phyloP scores from a whole-genome alignment of 1,284 basidiomycete genomes.

The Lignosus rhinocerotis region DNA sequence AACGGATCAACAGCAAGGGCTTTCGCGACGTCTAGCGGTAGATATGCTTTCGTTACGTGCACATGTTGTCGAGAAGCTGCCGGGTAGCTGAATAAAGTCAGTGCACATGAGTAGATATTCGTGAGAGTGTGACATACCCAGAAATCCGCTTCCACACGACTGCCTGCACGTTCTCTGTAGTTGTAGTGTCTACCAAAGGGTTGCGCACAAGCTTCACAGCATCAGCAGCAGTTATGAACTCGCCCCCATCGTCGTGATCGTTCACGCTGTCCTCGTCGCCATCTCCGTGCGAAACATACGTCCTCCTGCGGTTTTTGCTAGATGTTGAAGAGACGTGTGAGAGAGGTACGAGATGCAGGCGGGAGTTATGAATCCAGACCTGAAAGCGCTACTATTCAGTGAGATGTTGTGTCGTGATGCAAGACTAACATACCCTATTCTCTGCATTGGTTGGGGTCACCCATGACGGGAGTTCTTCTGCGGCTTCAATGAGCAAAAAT shows the following conservation, averaged over 20 bases:
- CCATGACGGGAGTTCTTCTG: constrained; percentile 88
- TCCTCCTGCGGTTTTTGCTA: constrained; percentile 51
- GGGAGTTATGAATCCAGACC: constrained; percentile 89
- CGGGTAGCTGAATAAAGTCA: constrained; percentile 62
- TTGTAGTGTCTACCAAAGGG: constrained; percentile 50
- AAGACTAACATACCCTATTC: constrained; percentile 75
- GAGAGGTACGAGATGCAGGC: constrained; percentile 85
- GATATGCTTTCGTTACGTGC: constrained; percentile 78
- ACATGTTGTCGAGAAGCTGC: constrained; percentile 66
- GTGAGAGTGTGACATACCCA: constrained; percentile 43
- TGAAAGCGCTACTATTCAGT: constrained; percentile 32
- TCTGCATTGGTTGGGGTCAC: constrained; percentile 87
- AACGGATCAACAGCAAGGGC: constrained; percentile 66
- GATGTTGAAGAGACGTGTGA: constrained; percentile 66
- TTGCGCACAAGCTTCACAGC: constrained; percentile 70
- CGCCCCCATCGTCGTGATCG: constrained; percentile 47
- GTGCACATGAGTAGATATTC: background rate
- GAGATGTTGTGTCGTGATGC: background rate
- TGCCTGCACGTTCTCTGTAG: constrained; percentile 58
- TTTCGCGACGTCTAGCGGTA: constrained; percentile 79
- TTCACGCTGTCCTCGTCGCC: constrained; percentile 49
- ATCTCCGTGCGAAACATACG: constrained; percentile 40
- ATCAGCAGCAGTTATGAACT: constrained; percentile 60
- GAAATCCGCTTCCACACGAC: constrained; percentile 69
- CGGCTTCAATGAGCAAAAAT: constrained; percentile 95